Evolutionary conservation across 441 rosid species (phyloP).

Genomic region (Dalechampia spathulata): DNA sequence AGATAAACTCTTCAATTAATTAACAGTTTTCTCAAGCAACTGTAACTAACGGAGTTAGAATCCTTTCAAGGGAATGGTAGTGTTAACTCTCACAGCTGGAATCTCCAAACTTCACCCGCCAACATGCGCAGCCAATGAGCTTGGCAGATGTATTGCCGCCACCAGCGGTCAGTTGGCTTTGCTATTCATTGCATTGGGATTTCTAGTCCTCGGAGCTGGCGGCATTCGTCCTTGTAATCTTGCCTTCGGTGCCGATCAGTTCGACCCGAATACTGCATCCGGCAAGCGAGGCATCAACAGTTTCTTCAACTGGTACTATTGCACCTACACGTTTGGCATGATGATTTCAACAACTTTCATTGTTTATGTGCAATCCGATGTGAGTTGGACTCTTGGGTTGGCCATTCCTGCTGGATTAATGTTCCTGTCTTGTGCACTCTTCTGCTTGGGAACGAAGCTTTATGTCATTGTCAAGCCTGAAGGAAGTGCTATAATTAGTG

Average conservation of each 20-base stretch:
- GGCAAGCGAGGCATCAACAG: conserved; percentile 24
- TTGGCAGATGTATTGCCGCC: conserved; percentile 8
- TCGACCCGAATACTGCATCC: conserved; percentile 26
- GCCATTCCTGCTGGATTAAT: conserved; percentile 26
- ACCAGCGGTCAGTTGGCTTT: conserved; percentile 20
- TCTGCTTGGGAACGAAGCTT: conserved; percentile 22
- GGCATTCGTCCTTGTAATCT: conserved; percentile 34
- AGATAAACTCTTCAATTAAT: too few species aligned
- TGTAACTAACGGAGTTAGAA: background rate
- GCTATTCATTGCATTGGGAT: conserved; percentile 20
- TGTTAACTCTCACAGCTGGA: conserved; percentile 22
- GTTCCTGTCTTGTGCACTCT: conserved; percentile 20
- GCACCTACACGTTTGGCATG: conserved; percentile 28
- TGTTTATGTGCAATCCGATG: conserved; percentile 28
- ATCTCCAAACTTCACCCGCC: conserved; percentile 22
- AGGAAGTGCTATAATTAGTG: conserved; percentile 28
- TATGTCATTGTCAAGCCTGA: conserved; percentile 27
- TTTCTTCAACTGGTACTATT: conserved; percentile 37
- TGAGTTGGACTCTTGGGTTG: conserved; percentile 28
- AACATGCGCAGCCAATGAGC: conserved; percentile 3
- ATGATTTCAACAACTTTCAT: conserved; percentile 25
- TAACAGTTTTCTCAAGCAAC: too few species aligned
- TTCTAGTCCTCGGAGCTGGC: conserved; percentile 29
- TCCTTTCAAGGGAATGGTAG: conserved; percentile 12
- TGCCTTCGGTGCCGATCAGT: conserved; percentile 36